Percentiles rank a stretch among this genome's conserved stretches.
These are phyloP conservation scores for Acaromyces ingoldii DNA, from an alignment of 1,284 basidiomycete species.

Conservation along the genomic window DNA sequence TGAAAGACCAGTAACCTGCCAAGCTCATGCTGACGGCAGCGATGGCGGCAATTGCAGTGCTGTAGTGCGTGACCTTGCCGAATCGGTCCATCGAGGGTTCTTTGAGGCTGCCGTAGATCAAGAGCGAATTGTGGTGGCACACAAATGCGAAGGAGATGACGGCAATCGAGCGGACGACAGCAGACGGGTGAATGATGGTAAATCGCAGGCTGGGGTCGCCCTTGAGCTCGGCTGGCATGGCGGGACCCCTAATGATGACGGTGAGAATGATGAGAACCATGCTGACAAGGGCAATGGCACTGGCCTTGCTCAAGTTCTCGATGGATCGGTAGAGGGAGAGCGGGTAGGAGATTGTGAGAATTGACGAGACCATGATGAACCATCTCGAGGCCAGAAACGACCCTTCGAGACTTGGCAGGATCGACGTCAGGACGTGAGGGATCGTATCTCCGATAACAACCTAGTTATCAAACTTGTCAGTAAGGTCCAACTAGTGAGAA, in stretches of 20 bases:
- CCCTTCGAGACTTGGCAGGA: slow-evolving; percentile 77
- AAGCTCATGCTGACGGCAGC: slow-evolving; percentile 62
- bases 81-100: slow-evolving; percentile 94
- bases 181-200: slow-evolving; percentile 79
- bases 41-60: slow-evolving; percentile 44
- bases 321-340: slow-evolving; percentile 94
- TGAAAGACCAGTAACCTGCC: slow-evolving; percentile 89
- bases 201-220: slow-evolving; percentile 59
- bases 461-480: neutral
- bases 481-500: neutral
- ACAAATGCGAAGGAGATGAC: slow-evolving; percentile 52
- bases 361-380: slow-evolving; percentile 65
- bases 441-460: slow-evolving; percentile 75
- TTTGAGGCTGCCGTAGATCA: slow-evolving; percentile 83
- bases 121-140: slow-evolving; percentile 50
- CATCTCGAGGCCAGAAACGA: slow-evolving; percentile 75
- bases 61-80: slow-evolving; percentile 75
- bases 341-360: slow-evolving; percentile 67
- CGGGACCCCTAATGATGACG: slow-evolving; percentile 78
- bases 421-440: slow-evolving; percentile 77
- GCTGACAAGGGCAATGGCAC: slow-evolving; percentile 68
- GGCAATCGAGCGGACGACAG: slow-evolving; percentile 43
- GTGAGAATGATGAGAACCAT: slow-evolving; percentile 91
- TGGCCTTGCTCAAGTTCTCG: slow-evolving; percentile 89
- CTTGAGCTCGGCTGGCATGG: slow-evolving; percentile 71